Evolutionary conservation across 2,329 filamentous ascomycete genomes (phyloP), one percentile per base, ranked within the genome.

Genomic region (Penicillium sp.): DNA sequence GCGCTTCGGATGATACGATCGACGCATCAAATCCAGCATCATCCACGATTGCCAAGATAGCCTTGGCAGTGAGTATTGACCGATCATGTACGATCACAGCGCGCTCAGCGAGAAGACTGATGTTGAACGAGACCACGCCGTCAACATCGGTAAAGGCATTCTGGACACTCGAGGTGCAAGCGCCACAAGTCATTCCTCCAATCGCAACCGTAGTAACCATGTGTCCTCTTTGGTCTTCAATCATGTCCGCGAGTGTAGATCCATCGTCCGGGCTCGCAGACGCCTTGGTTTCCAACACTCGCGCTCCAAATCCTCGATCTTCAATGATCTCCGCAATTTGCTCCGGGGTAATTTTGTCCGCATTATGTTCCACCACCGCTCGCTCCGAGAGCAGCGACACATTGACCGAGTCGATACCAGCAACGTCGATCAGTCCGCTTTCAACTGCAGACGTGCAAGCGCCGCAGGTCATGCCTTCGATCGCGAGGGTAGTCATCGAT

Each of bases 181-280:
- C 92, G 23, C 93, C 93, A 71, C 95, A 98, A 1, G 95, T 99
- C 95, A 99, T 99, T 50, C 95, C 95, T 65, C 95, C 91, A 54
- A 99, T 91, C 4, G 90, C 87, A 19, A 99, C 83, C 0, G 93
- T 98, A 0, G 93, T 97, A 0, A 86, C 91, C 55, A 88, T 81
- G 3, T 68, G 62, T 26, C 73, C 74, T 8, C 71, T 57, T 53
- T 75, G 78, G 29, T 65, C 61, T 49, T 73, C 65, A 8, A 72
- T 59, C 48, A 69, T 53, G 16, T 70, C 65, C 61, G 59, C 70
- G 74, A 50, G 75, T 64, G 44, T 72, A 68, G 53, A 82, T 54
- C 39, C 42, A 42, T 52, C 46, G 48, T 59, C 50, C 60, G 61
- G 39, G 52, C 48, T 42, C 14, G 42, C 76, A 59, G 81, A 77